Conservation (phyloP, 2,329 filamentous ascomycete genomes). For the Hypoxylon sp. region DNA sequence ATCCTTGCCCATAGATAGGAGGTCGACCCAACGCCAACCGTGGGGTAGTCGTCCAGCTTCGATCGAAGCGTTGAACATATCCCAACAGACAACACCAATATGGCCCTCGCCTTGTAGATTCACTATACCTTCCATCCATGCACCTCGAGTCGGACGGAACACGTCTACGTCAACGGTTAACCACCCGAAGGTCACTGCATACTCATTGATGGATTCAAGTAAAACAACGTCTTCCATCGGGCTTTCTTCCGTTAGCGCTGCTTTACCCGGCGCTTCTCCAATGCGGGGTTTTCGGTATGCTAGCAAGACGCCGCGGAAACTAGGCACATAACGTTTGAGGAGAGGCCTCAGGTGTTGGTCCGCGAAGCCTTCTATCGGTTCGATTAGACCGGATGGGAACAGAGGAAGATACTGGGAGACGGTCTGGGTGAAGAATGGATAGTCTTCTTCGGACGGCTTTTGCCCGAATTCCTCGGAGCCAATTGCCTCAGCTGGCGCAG, state of each 20-base stretch:
- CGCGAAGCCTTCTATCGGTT: constrained; percentile 78
- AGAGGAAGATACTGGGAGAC: constrained; percentile 85
- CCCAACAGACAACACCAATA: constrained; percentile 89
- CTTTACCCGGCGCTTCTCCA: constrained; percentile 68
- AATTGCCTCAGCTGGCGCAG: constrained; percentile 52
- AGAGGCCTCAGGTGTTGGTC: constrained; percentile 82
- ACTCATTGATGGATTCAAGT: constrained; percentile 78
- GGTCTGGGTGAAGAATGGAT: constrained; percentile 84
- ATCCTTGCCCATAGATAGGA: constrained; percentile 59
- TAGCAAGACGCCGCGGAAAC: constrained; percentile 80
- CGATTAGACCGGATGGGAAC: constrained; percentile 77
- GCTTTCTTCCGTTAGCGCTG: constrained; percentile 64
- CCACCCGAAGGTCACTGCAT: constrained; percentile 88
- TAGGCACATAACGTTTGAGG: constrained; percentile 81
- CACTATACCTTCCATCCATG: constrained; percentile 83
- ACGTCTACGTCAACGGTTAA: constrained; percentile 89
- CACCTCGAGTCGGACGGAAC: constrained; percentile 81
- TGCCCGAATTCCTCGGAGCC: constrained; percentile 54
- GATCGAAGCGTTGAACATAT: constrained; percentile 92
- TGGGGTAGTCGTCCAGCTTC: constrained; percentile 81
- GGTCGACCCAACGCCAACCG: constrained; percentile 84
- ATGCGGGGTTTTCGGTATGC: constrained; percentile 79
- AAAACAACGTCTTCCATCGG: constrained; percentile 61
- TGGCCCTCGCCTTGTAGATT: constrained; percentile 92
- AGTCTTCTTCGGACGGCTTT: constrained; percentile 59